Percentiles rank a stretch among this genome's conserved stretches.
phyloP scores from a whole-genome alignment of 1,284 basidiomycete genomes.

The Fomitopsis schrenkii region DNA sequence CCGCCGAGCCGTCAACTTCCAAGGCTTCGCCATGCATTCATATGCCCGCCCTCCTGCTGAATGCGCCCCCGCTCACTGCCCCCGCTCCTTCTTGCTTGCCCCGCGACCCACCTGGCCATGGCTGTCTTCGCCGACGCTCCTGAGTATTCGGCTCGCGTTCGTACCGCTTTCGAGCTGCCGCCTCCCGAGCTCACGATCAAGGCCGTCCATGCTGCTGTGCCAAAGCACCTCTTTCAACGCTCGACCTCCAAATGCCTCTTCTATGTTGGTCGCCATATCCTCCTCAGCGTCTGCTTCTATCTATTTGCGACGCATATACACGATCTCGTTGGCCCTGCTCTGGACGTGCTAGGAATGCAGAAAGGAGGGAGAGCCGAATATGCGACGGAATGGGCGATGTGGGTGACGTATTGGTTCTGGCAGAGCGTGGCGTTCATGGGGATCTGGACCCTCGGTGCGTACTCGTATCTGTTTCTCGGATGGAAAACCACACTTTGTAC shows the following conservation, averaged over 20 bases:
- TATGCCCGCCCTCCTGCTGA: too few relatives aligned
- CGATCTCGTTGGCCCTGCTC: not conserved
- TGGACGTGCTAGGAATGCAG: not conserved
- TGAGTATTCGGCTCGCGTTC: conserved; percentile 22
- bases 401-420: conserved; percentile 28
- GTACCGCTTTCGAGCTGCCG: conserved; percentile 32
- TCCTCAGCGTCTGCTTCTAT: conserved; percentile 18
- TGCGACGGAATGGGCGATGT: conserved; percentile 8
- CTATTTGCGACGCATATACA: conserved; percentile 22
- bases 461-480: too few relatives aligned
- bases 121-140: conserved; percentile 17
- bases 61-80: too few relatives aligned
- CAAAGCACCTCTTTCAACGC: conserved; percentile 54
- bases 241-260: conserved; percentile 29
- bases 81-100: too few relatives aligned
- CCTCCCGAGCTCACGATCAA: conserved; percentile 32
- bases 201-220: conserved; percentile 43
- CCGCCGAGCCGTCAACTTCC: too few relatives aligned
- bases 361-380: not conserved
- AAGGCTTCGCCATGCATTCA: too few relatives aligned
- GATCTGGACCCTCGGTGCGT: conserved; percentile 25
- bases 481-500: too few relatives aligned
- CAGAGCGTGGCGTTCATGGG: conserved; percentile 24
- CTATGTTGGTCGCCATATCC: conserved; percentile 38
- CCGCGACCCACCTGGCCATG: not conserved